Evolutionary conservation across 805 yeast genomes (phyloP), one percentile per base, ranked within the genome.

Genomic region (Suhomyces pyralidae): DNA sequence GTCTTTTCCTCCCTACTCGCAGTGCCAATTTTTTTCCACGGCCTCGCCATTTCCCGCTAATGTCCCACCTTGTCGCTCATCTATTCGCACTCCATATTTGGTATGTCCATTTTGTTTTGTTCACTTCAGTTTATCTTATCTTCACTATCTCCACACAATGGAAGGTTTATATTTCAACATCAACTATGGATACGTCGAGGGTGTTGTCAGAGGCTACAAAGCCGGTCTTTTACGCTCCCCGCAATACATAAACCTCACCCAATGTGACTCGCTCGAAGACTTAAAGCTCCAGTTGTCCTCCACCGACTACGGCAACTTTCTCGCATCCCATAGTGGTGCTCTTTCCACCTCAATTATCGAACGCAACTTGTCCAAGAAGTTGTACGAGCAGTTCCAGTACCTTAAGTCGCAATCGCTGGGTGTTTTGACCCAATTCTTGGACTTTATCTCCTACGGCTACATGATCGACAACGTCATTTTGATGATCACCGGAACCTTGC

Each of bases 381-480:
- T 94, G 53, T 87, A 85, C 63, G 83, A 82, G 42, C 96, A 94
- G 68, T 94, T 91, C 73, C 85, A 88, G 58, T 93, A 91, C 70
- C 78, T 94, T 51, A 83, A 88, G 58, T 81, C 88, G 45, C 97
- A 93, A 69, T 84, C 97, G 4, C 85, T 86, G 34, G 91, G 90
- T 54, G 87, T 86, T 32, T 75, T 93, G 64, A 77, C 90, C 43
- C 82, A 84, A 68, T 91, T 93, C 66, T 80, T 94, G 84, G 97
- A 96, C 68, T 96, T 76, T 68, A 90, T 96, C 67, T 86, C 96
- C 45, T 94, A 92, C 67, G 96, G 97, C 9, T 94, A 96, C 73
- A 94, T 94, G 99, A 96, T 94, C 65, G 99, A 94, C 74, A 94
- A 94, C 69, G 97, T 94, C 40, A 89, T 94, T 22, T 78, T 94